Conservation (phyloP, 805 yeast genomes). For the Teunomyces pallodes region DNA sequence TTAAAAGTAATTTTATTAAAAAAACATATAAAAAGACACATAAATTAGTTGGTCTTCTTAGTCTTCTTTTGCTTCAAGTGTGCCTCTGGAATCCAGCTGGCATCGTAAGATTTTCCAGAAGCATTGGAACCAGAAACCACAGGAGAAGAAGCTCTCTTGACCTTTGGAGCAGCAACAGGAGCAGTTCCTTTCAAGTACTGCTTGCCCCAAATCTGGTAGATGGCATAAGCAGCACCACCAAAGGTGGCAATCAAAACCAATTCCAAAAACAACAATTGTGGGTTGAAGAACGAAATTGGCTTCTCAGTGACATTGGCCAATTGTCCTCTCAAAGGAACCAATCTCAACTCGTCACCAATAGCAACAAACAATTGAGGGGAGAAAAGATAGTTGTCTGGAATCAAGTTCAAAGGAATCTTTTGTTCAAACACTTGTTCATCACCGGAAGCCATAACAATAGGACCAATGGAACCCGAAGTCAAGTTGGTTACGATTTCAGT, state of each 20-base stretch:
- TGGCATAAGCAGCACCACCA: slow-evolving; percentile 33
- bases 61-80: slow-evolving; percentile 10
- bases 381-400: slow-evolving; percentile 55
- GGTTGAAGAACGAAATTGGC: slow-evolving; percentile 68
- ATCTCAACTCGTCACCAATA: slow-evolving; percentile 48
- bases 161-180: slow-evolving; percentile 23
- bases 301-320: slow-evolving; percentile 59
- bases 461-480: slow-evolving; percentile 64
- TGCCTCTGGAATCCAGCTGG: slow-evolving; percentile 12
- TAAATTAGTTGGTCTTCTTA: slow-evolving; percentile 7
- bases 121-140: not conserved
- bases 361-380: slow-evolving; percentile 59
- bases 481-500: slow-evolving; percentile 57
- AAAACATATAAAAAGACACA: no score
- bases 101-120: not conserved
- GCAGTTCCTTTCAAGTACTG: slow-evolving; percentile 42
- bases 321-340: slow-evolving; percentile 57
- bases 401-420: slow-evolving; percentile 55
- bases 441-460: slow-evolving; percentile 51
- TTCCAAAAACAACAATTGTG: slow-evolving; percentile 66
- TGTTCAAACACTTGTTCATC: slow-evolving; percentile 53
- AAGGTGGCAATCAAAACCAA: slow-evolving; percentile 38
- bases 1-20: not conserved
- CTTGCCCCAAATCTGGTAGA: slow-evolving; percentile 44
- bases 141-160: slow-evolving; percentile 24